These are phyloP conservation scores for Ogataea ganodermae DNA, from an alignment of 805 yeast genomes.

Conservation along the genomic window DNA sequence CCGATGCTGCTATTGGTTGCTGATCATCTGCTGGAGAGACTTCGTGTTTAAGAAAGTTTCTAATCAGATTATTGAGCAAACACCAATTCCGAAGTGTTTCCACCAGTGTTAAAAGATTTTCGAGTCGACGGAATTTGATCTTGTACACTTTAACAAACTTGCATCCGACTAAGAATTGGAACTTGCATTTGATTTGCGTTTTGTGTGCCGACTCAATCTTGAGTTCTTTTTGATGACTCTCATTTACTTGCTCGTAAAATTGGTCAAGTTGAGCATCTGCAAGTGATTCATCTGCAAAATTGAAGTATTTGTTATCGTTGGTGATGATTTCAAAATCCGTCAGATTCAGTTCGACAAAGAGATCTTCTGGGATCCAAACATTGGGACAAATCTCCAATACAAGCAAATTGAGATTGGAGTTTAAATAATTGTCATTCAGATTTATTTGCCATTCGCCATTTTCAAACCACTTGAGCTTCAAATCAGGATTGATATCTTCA, in stretches of 20 bases:
- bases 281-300: constrained; percentile 12
- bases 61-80: constrained; percentile 26
- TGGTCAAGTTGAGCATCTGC: constrained; percentile 19
- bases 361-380: constrained; percentile 37
- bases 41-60: constrained; percentile 21
- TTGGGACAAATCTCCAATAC: constrained; percentile 35
- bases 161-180: constrained; percentile 32
- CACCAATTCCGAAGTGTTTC: constrained; percentile 32
- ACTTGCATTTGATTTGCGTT: constrained; percentile 7
- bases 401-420: constrained; percentile 24
- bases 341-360: constrained; percentile 25
- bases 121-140: constrained; percentile 27
- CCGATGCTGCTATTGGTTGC: not conserved
- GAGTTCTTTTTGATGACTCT: constrained; percentile 17
- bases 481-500: constrained; percentile 3
- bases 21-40: constrained; percentile 3
- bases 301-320: constrained; percentile 28
- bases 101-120: constrained; percentile 21
- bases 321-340: constrained; percentile 28
- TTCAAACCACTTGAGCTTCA: constrained; percentile 29
- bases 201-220: constrained; percentile 4
- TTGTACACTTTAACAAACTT: constrained; percentile 32
- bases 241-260: constrained; percentile 24
- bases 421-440: constrained; percentile 18
- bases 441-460: constrained; percentile 31